Evolutionary conservation across 2,329 filamentous ascomycete genomes (phyloP).

Genomic region (Ramularia collo-cygni): DNA sequence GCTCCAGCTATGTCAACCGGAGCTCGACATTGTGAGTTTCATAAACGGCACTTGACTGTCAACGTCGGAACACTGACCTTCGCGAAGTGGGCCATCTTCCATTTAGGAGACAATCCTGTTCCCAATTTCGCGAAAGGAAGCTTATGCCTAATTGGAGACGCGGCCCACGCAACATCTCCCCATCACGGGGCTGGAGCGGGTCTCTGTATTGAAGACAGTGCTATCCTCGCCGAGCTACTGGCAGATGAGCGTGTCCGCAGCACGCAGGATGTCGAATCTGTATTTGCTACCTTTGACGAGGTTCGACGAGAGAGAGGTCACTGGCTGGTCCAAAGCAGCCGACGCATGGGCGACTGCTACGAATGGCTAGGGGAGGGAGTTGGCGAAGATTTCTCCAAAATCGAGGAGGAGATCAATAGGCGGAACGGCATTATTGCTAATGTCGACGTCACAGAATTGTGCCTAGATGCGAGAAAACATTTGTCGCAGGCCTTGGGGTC

Average conservation of each 20-base stretch:
- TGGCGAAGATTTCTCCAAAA: constrained; percentile 15
- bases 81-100: constrained; percentile 36
- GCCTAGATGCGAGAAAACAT: constrained; percentile 10
- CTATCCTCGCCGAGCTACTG: constrained; percentile 24
- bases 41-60: not conserved
- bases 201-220: constrained; percentile 26
- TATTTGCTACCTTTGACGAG: constrained; percentile 35
- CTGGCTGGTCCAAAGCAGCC: constrained; percentile 38
- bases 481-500: too few species aligned
- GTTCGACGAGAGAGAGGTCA: constrained; percentile 38
- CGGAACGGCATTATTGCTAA: constrained; percentile 18
- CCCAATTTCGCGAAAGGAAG: constrained; percentile 31
- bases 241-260: constrained; percentile 14
- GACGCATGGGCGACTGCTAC: constrained; percentile 35
- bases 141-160: constrained; percentile 34
- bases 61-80: not conserved
- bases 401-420: constrained; percentile 19
- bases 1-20: constrained; percentile 20
- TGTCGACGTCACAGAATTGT: constrained; percentile 19
- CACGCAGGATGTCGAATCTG: constrained; percentile 25
- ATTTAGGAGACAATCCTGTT: constrained; percentile 31
- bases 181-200: constrained; percentile 35
- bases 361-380: constrained; percentile 26
- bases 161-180: constrained; percentile 37
- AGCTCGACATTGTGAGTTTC: constrained; percentile 16